Evolutionary conservation across 805 yeast genomes (phyloP).

Genomic region (Ogataea nitratoaversa): DNA sequence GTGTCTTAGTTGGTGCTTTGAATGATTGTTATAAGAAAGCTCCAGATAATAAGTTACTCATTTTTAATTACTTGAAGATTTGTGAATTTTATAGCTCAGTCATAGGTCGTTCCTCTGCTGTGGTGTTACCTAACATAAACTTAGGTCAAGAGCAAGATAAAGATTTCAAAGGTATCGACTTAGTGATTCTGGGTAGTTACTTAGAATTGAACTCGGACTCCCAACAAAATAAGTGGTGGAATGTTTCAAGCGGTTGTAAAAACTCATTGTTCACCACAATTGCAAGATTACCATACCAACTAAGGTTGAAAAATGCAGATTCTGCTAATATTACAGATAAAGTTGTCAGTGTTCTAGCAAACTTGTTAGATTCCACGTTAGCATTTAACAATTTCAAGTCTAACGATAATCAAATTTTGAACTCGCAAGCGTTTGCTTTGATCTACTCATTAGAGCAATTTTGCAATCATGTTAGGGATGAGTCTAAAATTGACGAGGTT

Average conservation of each 20-base stretch:
- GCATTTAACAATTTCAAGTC: slow-evolving; percentile 44
- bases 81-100: slow-evolving; percentile 23
- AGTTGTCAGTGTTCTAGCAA: slow-evolving; percentile 44
- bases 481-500: slow-evolving; percentile 30
- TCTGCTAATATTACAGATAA: slow-evolving; percentile 29
- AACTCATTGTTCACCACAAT: slow-evolving; percentile 67
- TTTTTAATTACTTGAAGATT: slow-evolving; percentile 44
- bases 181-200: slow-evolving; percentile 54
- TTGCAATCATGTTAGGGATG: slow-evolving; percentile 9
- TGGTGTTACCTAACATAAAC: slow-evolving; percentile 17
- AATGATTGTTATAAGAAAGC: slow-evolving; percentile 36
- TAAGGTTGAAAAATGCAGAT: slow-evolving; percentile 14
- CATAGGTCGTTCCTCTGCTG: slow-evolving; percentile 15
- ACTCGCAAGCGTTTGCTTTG: slow-evolving; percentile 54
- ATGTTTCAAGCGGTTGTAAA: slow-evolving; percentile 35
- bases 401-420: slow-evolving; percentile 27
- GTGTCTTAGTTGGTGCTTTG: slow-evolving; percentile 38
- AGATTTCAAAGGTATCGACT: slow-evolving; percentile 47
- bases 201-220: slow-evolving; percentile 55
- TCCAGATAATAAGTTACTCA: slow-evolving; percentile 40
- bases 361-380: slow-evolving; percentile 47
- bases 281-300: slow-evolving; percentile 41
- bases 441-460: slow-evolving; percentile 41
- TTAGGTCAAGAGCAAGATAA: slow-evolving; percentile 25
- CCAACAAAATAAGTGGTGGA: slow-evolving; percentile 72